Evolutionary conservation across 2,329 filamentous ascomycete species (phyloP).

Genomic region (Fusarium penzigii): DNA sequence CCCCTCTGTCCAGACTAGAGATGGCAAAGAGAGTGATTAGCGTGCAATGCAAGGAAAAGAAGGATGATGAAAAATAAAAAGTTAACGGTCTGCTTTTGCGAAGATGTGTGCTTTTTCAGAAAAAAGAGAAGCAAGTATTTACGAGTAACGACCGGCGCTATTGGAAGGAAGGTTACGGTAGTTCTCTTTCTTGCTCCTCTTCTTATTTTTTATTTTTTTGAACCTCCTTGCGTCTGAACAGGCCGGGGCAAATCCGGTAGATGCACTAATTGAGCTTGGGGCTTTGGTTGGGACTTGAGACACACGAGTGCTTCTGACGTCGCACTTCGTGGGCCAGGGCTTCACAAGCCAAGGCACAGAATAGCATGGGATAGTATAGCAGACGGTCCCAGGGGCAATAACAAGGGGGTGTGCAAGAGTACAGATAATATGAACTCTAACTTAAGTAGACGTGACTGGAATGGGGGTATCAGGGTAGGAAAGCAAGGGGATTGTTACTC

Average conservation of each 20-base stretch:
- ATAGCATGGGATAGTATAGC: conserved; percentile 3
- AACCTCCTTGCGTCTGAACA: conserved; percentile 13
- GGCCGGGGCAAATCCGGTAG: conserved; percentile 29
- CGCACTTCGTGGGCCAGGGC: conserved; percentile 28
- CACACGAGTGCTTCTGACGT: conserved; percentile 40
- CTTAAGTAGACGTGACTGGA: too few species aligned
- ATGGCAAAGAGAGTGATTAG: conserved; percentile 19
- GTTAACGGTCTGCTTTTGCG: conserved; percentile 20
- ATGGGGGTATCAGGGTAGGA: too few species aligned
- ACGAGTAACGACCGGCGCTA: conserved; percentile 4
- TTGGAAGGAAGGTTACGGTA: conserved; percentile 1
- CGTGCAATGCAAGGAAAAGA: conserved; percentile 10
- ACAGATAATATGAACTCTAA: too few species aligned
- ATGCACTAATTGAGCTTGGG: conserved; percentile 34
- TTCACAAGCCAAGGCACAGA: conserved; percentile 11
- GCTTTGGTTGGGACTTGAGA: conserved; percentile 37
- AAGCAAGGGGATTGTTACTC: background rate
- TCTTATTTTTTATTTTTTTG: conserved; percentile 26
- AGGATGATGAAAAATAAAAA: too few species aligned
- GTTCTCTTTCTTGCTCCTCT: conserved; percentile 8
- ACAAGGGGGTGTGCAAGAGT: too few species aligned
- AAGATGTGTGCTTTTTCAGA: conserved; percentile 12
- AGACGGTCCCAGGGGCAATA: too few species aligned
- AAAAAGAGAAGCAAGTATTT: too few species aligned
- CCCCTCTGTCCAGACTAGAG: conserved; percentile 39